phyloP scores from a whole-genome alignment of 1,284 basidiomycete species.

The Mycena citricolor region DNA sequence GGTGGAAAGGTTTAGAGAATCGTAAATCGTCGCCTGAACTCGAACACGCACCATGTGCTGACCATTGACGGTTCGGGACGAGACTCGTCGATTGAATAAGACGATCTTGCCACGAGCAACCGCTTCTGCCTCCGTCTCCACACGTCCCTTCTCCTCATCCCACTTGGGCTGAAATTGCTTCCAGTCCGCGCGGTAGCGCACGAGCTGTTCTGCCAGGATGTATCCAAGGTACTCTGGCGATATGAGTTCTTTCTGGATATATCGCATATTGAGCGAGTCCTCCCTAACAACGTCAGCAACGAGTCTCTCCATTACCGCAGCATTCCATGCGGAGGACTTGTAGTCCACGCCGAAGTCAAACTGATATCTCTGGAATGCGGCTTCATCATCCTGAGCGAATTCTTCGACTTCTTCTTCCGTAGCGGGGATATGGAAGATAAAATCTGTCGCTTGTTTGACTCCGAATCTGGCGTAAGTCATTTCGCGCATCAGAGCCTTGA shows the following conservation, averaged over 20 bases:
- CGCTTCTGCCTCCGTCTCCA: slow-evolving; percentile 3
- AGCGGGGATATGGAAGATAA: slow-evolving; percentile 13
- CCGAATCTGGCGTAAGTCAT: slow-evolving; percentile 10
- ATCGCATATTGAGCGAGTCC: too few species aligned
- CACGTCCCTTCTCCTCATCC: neutral
- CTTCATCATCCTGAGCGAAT: slow-evolving; percentile 10
- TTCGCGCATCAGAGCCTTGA: slow-evolving; percentile 8
- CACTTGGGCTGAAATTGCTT: neutral
- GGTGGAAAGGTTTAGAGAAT: neutral
- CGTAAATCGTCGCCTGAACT: neutral
- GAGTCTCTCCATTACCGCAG: slow-evolving; percentile 10
- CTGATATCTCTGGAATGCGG: slow-evolving; percentile 8
- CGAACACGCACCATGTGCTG: neutral
- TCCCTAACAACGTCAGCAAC: slow-evolving; percentile 11
- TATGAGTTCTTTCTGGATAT: too few species aligned
- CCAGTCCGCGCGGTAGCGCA: neutral
- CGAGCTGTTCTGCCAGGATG: neutral
- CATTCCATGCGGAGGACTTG: slow-evolving; percentile 14
- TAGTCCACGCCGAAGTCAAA: slow-evolving; percentile 18
- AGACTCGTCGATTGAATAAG: neutral
- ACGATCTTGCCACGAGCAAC: neutral
- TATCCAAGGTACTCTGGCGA: too few species aligned
- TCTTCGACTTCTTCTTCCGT: slow-evolving; percentile 4
- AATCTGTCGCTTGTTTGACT: slow-evolving; percentile 11
- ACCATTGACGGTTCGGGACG: neutral